A percentile compares a stretch with the other conserved stretches of the same genome.
Evolutionary conservation across 2,329 filamentous ascomycete species (phyloP).

Genomic region (Calonectria pauciramosa): DNA sequence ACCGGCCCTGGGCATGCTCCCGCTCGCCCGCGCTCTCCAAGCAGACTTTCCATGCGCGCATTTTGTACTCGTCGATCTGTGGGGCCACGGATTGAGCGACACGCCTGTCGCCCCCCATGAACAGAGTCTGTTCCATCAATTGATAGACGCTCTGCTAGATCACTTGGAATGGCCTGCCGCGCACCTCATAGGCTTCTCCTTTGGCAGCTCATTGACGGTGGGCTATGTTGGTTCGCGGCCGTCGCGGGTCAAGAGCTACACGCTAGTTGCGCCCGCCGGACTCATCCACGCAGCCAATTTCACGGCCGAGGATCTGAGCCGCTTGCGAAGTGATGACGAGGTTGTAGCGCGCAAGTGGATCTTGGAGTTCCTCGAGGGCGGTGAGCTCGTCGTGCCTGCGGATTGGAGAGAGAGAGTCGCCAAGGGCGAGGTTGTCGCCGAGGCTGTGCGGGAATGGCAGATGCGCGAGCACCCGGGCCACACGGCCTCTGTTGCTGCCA

Average conservation of each 20-base stretch:
- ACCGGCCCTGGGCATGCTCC: conserved; percentile 61
- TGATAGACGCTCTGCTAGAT: conserved; percentile 56
- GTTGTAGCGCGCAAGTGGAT: conserved; percentile 51
- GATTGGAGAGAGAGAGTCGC: conserved; percentile 60
- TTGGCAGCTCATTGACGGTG: conserved; percentile 58
- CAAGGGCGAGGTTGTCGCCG: conserved; percentile 59
- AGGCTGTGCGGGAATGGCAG: conserved; percentile 64
- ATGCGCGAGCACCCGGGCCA: conserved; percentile 61
- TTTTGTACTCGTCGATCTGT: conserved; percentile 62
- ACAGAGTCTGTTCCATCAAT: conserved; percentile 56
- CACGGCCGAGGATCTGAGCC: conserved; percentile 37
- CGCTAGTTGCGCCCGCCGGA: conserved; percentile 63
- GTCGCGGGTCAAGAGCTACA: conserved; percentile 50
- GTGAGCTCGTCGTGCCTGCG: conserved; percentile 53
- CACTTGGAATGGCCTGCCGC: conserved; percentile 57
- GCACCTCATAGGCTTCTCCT: conserved; percentile 64
- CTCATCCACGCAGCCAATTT: conserved; percentile 51
- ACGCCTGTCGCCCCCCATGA: conserved; percentile 60
- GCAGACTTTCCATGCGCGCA: conserved; percentile 52
- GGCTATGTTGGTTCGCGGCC: conserved; percentile 51
- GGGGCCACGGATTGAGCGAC: conserved; percentile 67
- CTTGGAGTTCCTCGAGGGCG: conserved; percentile 58
- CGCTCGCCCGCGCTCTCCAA: conserved; percentile 55
- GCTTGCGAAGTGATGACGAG: conserved; percentile 48
- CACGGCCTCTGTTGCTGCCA: conserved; percentile 57